These are phyloP conservation scores for Collybia sordida DNA, from an alignment of 768 basidiomycete genomes.

Conservation along the genomic window DNA sequence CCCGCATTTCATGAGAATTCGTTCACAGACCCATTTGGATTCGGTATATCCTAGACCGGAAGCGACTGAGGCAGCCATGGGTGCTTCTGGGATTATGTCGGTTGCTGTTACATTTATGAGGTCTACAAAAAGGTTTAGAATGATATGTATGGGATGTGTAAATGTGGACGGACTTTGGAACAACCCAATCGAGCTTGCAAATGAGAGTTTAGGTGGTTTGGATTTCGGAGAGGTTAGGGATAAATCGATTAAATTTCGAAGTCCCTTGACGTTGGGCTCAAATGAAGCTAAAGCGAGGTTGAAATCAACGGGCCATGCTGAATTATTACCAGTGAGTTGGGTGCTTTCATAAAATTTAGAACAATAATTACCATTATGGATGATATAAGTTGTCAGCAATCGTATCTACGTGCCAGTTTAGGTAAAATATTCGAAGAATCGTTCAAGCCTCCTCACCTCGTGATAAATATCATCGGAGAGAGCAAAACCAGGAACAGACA, in stretches of 20 bases:
- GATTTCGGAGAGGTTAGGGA: conserved; percentile 16
- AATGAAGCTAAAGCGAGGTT: conserved; percentile 36
- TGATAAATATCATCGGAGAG: no score
- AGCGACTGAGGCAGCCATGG: conserved; percentile 22
- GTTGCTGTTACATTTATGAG: no score
- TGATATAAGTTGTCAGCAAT: no score
- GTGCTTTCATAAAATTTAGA: no score
- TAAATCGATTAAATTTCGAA: conserved; percentile 30
- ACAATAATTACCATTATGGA: no score
- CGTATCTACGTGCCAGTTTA: no score
- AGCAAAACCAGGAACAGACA: no score
- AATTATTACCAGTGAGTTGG: no score
- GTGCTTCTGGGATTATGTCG: conserved; percentile 14
- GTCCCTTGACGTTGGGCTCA: conserved; percentile 33
- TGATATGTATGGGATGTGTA: conserved; percentile 29
- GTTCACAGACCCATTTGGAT: conserved; percentile 32
- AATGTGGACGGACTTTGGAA: conserved; percentile 16
- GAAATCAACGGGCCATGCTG: conserved; percentile 41
- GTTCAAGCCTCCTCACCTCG: no score
- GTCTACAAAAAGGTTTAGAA: no score
- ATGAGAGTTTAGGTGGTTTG: conserved; percentile 22
- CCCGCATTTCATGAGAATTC: conserved; percentile 17
- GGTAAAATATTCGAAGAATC: no score
- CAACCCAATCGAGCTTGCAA: conserved; percentile 31
- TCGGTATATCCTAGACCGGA: conserved; percentile 29